Evolutionary conservation across 1,284 basidiomycete species (phyloP).

Genomic region (Coniferiporia weirii): DNA sequence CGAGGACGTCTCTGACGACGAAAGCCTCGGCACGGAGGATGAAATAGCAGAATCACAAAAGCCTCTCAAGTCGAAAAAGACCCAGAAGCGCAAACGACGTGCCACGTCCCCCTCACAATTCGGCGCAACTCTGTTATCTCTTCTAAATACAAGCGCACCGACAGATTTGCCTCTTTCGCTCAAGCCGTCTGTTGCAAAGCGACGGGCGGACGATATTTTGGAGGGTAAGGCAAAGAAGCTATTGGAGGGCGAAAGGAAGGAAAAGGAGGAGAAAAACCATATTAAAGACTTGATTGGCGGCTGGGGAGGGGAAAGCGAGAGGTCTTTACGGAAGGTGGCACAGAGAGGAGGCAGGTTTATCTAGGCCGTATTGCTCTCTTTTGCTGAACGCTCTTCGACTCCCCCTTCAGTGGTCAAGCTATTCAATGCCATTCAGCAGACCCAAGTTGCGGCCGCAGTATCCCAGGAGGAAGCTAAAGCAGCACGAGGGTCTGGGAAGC

Average conservation of each 20-base stretch:
- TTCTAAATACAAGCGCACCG: conserved; percentile 63
- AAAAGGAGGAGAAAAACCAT: conserved; percentile 67
- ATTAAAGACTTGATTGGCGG: conserved; percentile 75
- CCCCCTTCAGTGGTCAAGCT: conserved; percentile 61
- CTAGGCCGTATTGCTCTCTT: not conserved
- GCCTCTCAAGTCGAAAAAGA: conserved; percentile 65
- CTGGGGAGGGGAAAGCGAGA: conserved; percentile 76
- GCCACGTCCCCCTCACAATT: conserved; percentile 72
- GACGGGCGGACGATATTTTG: conserved; percentile 66
- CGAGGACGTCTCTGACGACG: conserved; percentile 5
- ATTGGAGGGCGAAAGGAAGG: conserved; percentile 65
- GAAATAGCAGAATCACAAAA: conserved; percentile 47
- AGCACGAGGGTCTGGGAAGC: conserved; percentile 64
- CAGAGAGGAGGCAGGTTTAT: conserved; percentile 66
- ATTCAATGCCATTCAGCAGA: conserved; percentile 78
- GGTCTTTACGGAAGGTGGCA: conserved; percentile 72
- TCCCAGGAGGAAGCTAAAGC: conserved; percentile 54
- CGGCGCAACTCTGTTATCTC: conserved; percentile 62
- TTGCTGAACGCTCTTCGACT: not conserved
- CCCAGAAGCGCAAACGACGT: conserved; percentile 71
- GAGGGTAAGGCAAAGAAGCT: conserved; percentile 66
- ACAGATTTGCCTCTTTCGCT: conserved; percentile 65
- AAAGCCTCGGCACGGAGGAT: conserved; percentile 31
- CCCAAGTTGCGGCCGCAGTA: conserved; percentile 50
- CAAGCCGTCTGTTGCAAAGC: conserved; percentile 63